These are phyloP conservation scores for Zygnema circumcarinatum DNA, from an alignment of 139 green algal species.

Conservation along the genomic window DNA sequence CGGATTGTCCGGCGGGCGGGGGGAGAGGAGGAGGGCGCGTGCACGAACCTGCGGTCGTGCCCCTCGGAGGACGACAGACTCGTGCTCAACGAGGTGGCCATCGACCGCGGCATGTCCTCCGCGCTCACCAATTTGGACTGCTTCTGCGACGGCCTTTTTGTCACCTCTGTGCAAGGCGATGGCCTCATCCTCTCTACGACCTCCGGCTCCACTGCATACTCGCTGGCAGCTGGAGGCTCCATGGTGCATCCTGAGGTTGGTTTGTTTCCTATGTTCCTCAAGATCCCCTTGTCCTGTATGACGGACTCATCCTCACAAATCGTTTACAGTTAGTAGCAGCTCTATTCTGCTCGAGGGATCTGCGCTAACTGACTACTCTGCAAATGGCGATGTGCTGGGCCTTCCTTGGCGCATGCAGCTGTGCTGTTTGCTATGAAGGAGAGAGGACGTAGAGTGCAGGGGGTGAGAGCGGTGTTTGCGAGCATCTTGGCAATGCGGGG, in stretches of 20 bases:
- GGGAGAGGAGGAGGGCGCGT: not conserved
- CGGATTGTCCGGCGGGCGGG: conserved; percentile 68
- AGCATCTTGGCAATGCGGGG: too few relatives aligned
- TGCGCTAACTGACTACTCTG: too few relatives aligned
- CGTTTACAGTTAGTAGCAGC: too few relatives aligned
- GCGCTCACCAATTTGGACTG: conserved; percentile 85
- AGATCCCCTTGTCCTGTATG: too few relatives aligned
- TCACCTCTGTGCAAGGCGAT: conserved; percentile 71
- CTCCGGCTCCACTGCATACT: conserved; percentile 92
- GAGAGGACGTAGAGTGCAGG: too few relatives aligned
- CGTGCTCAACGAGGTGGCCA: conserved; percentile 96
- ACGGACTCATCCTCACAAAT: too few relatives aligned
- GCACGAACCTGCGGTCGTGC: not conserved
- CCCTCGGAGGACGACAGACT: conserved; percentile 13
- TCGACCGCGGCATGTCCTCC: conserved; percentile 83
- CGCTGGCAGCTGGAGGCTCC: conserved; percentile 72
- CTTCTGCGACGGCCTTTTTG: conserved; percentile 63
- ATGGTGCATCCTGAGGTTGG: conserved; percentile 61
- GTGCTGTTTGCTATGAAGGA: too few relatives aligned
- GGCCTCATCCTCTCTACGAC: conserved; percentile 87
- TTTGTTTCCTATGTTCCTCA: conserved; percentile 64
- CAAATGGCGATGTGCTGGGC: too few relatives aligned
- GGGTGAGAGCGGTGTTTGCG: too few relatives aligned
- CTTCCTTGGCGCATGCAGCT: too few relatives aligned
- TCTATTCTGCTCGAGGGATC: too few relatives aligned